Evolutionary conservation across 2,329 filamentous ascomycete genomes (phyloP).

Genomic region (Niveomyces coronatus): DNA sequence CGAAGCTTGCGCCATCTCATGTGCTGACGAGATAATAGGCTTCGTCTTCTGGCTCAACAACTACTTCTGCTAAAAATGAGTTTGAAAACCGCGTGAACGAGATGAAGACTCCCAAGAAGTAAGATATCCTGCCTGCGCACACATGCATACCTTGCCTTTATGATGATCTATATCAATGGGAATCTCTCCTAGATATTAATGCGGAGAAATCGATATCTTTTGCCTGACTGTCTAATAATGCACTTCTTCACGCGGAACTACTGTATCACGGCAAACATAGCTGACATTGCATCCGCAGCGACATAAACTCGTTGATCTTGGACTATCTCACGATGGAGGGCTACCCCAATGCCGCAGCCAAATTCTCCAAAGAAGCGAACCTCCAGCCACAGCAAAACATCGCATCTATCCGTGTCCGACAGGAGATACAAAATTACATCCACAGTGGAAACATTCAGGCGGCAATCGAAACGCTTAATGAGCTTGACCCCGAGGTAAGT

Average conservation of each 20-base stretch:
- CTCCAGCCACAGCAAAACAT: conserved; percentile 63
- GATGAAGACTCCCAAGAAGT: conserved; percentile 84
- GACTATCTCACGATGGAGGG: conserved; percentile 96
- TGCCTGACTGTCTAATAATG: conserved; percentile 68
- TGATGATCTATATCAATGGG: conserved; percentile 97
- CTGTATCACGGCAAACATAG: conserved; percentile 8
- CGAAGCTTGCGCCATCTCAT: neutral
- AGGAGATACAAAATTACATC: conserved; percentile 76
- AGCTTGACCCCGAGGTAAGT: conserved; percentile 82
- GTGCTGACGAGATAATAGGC: conserved; percentile 31
- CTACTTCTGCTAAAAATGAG: conserved; percentile 58
- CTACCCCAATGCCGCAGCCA: conserved; percentile 83
- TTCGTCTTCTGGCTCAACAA: conserved; percentile 63
- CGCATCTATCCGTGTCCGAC: conserved; percentile 63
- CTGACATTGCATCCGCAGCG: conserved; percentile 44
- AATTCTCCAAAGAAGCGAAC: conserved; percentile 90
- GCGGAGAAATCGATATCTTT: conserved; percentile 70
- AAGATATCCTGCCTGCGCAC: conserved; percentile 26
- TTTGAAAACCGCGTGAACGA: conserved; percentile 79
- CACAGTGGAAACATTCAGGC: conserved; percentile 75
- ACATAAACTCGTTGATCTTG: conserved; percentile 91
- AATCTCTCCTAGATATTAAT: conserved; percentile 98
- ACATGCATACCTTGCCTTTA: conserved; percentile 19
- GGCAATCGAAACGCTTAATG: conserved; percentile 81
- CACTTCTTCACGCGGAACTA: conserved; percentile 7